phyloP scores from a whole-genome alignment of 78 protist species.

The Dictyostelium purpureum region DNA sequence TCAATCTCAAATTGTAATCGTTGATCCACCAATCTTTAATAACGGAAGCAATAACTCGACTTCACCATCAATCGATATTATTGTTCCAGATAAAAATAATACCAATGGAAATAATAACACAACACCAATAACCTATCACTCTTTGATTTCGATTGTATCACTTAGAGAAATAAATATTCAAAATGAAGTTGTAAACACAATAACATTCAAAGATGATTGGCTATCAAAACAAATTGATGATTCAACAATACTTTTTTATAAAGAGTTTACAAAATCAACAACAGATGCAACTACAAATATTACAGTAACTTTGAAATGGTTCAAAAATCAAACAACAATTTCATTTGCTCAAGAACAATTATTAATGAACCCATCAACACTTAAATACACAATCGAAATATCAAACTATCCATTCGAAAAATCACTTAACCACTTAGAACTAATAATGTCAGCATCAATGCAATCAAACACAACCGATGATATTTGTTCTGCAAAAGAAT shows the following conservation, averaged over 20 bases:
- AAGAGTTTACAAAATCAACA: background rate
- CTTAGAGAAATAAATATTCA: background rate
- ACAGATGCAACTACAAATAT: background rate
- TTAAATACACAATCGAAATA: slow-evolving; percentile 2
- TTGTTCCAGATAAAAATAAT: no score
- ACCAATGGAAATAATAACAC: background rate
- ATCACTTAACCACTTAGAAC: background rate
- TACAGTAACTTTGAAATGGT: background rate
- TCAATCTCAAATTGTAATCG: background rate
- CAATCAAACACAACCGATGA: background rate
- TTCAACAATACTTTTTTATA: background rate
- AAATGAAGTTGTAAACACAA: background rate
- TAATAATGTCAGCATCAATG: background rate
- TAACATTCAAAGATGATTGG: background rate
- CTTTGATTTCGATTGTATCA: slow-evolving; percentile 7
- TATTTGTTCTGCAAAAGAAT: background rate
- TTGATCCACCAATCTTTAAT: background rate
- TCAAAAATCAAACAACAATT: background rate
- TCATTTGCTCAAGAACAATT: background rate
- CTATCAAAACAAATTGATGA: background rate
- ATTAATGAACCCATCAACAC: background rate
- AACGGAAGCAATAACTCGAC: background rate
- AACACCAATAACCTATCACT: no score
- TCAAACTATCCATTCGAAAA: background rate
- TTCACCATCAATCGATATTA: no score